These are phyloP conservation scores for Cymodocea nodosa DNA, from an alignment of 116 monocot genomes.

Conservation along the genomic window DNA sequence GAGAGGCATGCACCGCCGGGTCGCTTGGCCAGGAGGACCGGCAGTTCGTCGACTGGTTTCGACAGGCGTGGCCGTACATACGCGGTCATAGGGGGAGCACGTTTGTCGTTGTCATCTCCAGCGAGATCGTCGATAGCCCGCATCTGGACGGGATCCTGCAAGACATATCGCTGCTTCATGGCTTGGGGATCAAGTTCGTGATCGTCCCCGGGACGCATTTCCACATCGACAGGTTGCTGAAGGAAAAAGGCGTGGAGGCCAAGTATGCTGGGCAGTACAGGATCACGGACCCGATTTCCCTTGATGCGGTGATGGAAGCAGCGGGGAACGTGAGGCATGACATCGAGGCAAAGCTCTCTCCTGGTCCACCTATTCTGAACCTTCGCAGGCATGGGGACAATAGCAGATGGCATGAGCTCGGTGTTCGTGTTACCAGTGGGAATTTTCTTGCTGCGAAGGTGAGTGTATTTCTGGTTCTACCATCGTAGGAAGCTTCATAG, in stretches of 20 bases:
- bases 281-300: slow-evolving; percentile 51
- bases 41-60: slow-evolving; percentile 68
- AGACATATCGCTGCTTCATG: slow-evolving; percentile 97
- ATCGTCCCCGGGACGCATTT: slow-evolving; percentile 82
- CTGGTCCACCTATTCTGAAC: slow-evolving; percentile 56
- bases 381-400: slow-evolving; percentile 58
- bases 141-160: slow-evolving; percentile 54
- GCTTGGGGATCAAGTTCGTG: slow-evolving; percentile 82
- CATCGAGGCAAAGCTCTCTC: slow-evolving; percentile 73
- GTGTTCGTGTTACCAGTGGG: slow-evolving; percentile 57
- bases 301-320: slow-evolving; percentile 72
- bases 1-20: too few relatives aligned
- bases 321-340: slow-evolving; percentile 40
- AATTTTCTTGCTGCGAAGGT: slow-evolving; percentile 85
- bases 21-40: slow-evolving; percentile 8
- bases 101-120: slow-evolving; percentile 73
- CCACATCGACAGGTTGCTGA: slow-evolving; percentile 68
- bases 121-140: slow-evolving; percentile 53
- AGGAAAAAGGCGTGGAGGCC: slow-evolving; percentile 51
- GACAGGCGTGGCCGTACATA: slow-evolving; percentile 86
- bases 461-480: neutral
- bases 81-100: slow-evolving; percentile 69
- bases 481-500: too few relatives aligned
- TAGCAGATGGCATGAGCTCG: slow-evolving; percentile 60
- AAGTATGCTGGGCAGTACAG: slow-evolving; percentile 54